These are phyloP conservation scores for Pleurotus giganteus DNA, from an alignment of 768 basidiomycete species.

Conservation along the genomic window DNA sequence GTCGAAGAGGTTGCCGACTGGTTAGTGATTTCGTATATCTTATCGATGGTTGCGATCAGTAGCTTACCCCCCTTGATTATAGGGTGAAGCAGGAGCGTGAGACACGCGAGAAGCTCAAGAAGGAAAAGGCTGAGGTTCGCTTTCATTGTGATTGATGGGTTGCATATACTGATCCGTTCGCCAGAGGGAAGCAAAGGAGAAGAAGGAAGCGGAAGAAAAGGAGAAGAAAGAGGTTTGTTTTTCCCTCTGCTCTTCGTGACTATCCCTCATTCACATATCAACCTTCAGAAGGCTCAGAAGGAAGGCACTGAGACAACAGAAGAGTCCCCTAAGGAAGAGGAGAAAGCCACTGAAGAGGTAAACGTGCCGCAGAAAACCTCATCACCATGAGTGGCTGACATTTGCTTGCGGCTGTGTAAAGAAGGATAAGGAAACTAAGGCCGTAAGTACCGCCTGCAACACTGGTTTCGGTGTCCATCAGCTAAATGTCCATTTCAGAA, in stretches of 20 bases:
- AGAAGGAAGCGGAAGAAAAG: slow-evolving; percentile 39
- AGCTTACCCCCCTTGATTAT: neutral
- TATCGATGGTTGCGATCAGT: neutral
- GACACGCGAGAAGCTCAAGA: slow-evolving; percentile 81
- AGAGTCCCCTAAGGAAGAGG: slow-evolving; percentile 23
- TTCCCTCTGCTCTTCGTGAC: neutral
- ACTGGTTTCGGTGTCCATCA: neutral
- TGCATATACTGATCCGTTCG: slow-evolving; percentile 17
- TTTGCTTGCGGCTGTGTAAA: slow-evolving; percentile 25
- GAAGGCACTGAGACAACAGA: neutral
- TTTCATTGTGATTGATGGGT: slow-evolving; percentile 9
- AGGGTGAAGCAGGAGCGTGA: slow-evolving; percentile 75
- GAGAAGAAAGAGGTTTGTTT: slow-evolving; percentile 17
- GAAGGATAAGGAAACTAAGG: slow-evolving; percentile 50
- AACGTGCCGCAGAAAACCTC: slow-evolving; percentile 6
- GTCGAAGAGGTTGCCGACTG: slow-evolving; percentile 79
- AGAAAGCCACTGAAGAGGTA: slow-evolving; percentile 42
- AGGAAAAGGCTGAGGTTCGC: slow-evolving; percentile 63
- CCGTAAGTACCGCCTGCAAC: slow-evolving; percentile 33
- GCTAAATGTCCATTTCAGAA: slow-evolving; percentile 28
- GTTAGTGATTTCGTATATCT: slow-evolving; percentile 5
- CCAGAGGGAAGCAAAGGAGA: slow-evolving; percentile 79
- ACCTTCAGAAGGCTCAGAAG: slow-evolving; percentile 1
- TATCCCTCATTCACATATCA: neutral
- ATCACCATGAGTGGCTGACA: slow-evolving; percentile 4